Evolutionary conservation across 2,329 filamentous ascomycete species (phyloP).

Genomic region (Calonectria montana): DNA sequence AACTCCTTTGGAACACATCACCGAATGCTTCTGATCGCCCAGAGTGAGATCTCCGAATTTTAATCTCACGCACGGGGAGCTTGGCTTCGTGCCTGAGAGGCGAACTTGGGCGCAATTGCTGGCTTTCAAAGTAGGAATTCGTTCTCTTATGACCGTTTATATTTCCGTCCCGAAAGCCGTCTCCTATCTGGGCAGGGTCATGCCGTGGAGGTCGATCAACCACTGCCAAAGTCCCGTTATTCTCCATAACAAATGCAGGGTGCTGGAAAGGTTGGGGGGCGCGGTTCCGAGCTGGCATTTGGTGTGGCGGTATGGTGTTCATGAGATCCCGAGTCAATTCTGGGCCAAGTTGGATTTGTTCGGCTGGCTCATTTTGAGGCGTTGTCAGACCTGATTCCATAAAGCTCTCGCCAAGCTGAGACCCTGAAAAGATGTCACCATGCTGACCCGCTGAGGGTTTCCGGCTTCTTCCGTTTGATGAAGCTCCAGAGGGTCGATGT

Average conservation of each 20-base stretch:
- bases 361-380: conserved; percentile 47
- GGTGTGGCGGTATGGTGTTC: conserved; percentile 33
- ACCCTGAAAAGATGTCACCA: conserved; percentile 50
- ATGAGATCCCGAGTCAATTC: conserved; percentile 40
- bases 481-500: conserved; percentile 27
- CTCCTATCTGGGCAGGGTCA: conserved; percentile 44
- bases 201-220: conserved; percentile 39
- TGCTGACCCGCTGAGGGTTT: conserved; percentile 29
- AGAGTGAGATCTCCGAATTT: conserved; percentile 41
- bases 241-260: conserved; percentile 48
- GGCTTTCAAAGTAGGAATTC: conserved; percentile 28
- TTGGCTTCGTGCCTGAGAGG: conserved; percentile 45
- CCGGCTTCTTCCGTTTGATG: conserved; percentile 34
- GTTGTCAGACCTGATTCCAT: conserved; percentile 54
- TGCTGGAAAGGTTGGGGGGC: conserved; percentile 23
- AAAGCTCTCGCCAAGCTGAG: conserved; percentile 53
- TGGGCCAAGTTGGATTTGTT: conserved; percentile 34
- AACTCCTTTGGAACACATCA: conserved; percentile 34
- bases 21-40: conserved; percentile 35
- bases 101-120: conserved; percentile 36
- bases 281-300: conserved; percentile 23
- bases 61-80: conserved; percentile 54
- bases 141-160: conserved; percentile 30
- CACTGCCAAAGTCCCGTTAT: conserved; percentile 53
- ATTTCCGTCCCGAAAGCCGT: conserved; percentile 46